These are phyloP conservation scores for Sugiyamaella sp. DNA, from an alignment of 1,139 yeast genomes.

Conservation along the genomic window DNA sequence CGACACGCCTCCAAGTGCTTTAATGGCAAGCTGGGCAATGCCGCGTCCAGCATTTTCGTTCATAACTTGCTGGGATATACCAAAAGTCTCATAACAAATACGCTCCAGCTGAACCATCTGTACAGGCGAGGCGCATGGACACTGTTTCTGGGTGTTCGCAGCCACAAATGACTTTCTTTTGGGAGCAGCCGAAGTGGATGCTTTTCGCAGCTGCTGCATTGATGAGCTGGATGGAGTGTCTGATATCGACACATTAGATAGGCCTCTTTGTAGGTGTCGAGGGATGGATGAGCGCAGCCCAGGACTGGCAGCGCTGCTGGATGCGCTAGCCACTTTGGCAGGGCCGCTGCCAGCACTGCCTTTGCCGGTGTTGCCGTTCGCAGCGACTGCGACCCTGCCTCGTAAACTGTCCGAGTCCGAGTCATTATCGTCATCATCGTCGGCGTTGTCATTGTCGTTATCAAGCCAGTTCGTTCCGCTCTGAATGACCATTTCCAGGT, in stretches of 20 bases:
- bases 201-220: conserved; percentile 22
- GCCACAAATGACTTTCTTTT: conserved; percentile 16
- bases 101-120: conserved; percentile 82
- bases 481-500: conserved; percentile 76
- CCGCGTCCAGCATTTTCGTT: conserved; percentile 72
- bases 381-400: background rate
- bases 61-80: conserved; percentile 46
- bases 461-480: conserved; percentile 18
- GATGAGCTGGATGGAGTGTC: conserved; percentile 8
- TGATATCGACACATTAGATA: conserved; percentile 8
- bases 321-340: too few relatives aligned
- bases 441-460: conserved; percentile 10
- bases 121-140: conserved; percentile 74
- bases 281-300: conserved; percentile 4
- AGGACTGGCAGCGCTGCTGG: background rate
- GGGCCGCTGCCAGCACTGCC: too few relatives aligned
- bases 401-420: too few relatives aligned
- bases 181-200: conserved; percentile 15
- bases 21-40: conserved; percentile 60
- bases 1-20: conserved; percentile 68
- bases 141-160: conserved; percentile 29
- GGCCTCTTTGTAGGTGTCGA: conserved; percentile 10
- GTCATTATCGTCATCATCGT: conserved; percentile 4
- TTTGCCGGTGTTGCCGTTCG: background rate
- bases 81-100: conserved; percentile 55